Base-by-base conservation (phyloP, 2,329 filamentous ascomycete species). In the Alternaria gaisen region DNA sequence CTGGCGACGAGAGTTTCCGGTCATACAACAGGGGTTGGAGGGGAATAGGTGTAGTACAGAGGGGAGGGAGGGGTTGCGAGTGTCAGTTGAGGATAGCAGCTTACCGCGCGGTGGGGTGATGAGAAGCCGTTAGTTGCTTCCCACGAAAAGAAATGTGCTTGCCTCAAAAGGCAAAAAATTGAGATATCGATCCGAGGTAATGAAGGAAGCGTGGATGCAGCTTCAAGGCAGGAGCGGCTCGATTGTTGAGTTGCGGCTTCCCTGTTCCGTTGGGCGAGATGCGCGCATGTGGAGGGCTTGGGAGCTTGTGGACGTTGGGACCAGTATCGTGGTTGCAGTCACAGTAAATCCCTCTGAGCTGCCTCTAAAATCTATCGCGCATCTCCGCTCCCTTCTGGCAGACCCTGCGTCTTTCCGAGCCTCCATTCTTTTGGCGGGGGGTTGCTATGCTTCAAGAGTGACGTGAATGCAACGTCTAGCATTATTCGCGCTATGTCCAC, bases 1-100 rank as follows among this genome's bases (percentile, higher is more conserved):
- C 52, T 62, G 63, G 60, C 64, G 65, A 42, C 52, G 59, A 44
- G 64, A 53, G 43, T 44, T 65, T 55, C 66, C 68, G 62, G 67
- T 56, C 69, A 72, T 71, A 44, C 51, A 53, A 32, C 36, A 58
- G 57, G 38, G 64, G 53, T 40, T 56, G 51, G 50, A 40, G 64
- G 62, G 57, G 28, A 41, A 53, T 63, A 61, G 68, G 58, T 55
- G 56, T 53, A n/a, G 64, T 58, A 66, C 60, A 64, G 63, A 55
- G 43, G 58, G 60, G 63, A 55, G 43, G 58, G 60, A 62, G 53
- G 65, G 60, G 52, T 58, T 54, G 53, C 63, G 63, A 46, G 56
- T 47, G 53, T 59, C 46, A 44, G 53, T 60, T 41, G 61, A 54
- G 53, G 43, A 44, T 42, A 26, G 46, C 38, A 52, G 40, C 61